These are phyloP conservation scores for Takakia lepidozioides DNA, from an alignment of 225 moss, liverwort and hornwort genomes.

Conservation along the genomic window DNA sequence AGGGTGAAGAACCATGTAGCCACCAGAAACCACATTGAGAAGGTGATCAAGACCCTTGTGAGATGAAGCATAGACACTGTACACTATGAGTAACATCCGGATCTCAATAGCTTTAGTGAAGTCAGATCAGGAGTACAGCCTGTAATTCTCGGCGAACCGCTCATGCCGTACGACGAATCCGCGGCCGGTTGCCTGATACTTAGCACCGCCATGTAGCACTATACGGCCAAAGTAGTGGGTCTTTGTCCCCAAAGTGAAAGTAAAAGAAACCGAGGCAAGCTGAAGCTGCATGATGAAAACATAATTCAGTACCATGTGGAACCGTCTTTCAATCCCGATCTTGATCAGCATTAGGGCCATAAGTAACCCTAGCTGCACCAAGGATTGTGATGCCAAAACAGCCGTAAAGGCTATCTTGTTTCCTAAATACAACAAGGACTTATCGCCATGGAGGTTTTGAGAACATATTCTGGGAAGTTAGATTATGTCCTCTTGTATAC, in stretches of 20 bases:
- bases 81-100: slow-evolving; percentile 65
- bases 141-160: slow-evolving; percentile 69
- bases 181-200: slow-evolving; percentile 90
- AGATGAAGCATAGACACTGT: slow-evolving; percentile 62
- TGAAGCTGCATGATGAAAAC: slow-evolving; percentile 94
- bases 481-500: too few relatives aligned
- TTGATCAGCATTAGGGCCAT: slow-evolving; percentile 99
- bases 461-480: too few relatives aligned
- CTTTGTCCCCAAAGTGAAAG: slow-evolving; percentile 92
- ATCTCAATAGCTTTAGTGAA: slow-evolving; percentile 89
- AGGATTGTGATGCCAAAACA: too few relatives aligned
- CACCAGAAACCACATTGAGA: slow-evolving; percentile 94
- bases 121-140: slow-evolving; percentile 80
- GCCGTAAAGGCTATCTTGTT: too few relatives aligned
- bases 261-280: slow-evolving; percentile 88
- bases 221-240: slow-evolving; percentile 92
- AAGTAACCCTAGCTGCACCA: too few relatives aligned
- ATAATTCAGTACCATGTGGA: slow-evolving; percentile 73
- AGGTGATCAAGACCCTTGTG: slow-evolving; percentile 65
- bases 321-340: slow-evolving; percentile 81
- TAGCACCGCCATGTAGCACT: slow-evolving; percentile 89
- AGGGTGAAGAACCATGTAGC: slow-evolving; percentile 91
- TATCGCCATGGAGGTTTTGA: too few relatives aligned
- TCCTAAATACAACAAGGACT: too few relatives aligned
- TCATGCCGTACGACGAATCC: slow-evolving; percentile 92